phyloP scores from a whole-genome alignment of 176 grass and related monocot genomes.

The Leersia perrieri region DNA sequence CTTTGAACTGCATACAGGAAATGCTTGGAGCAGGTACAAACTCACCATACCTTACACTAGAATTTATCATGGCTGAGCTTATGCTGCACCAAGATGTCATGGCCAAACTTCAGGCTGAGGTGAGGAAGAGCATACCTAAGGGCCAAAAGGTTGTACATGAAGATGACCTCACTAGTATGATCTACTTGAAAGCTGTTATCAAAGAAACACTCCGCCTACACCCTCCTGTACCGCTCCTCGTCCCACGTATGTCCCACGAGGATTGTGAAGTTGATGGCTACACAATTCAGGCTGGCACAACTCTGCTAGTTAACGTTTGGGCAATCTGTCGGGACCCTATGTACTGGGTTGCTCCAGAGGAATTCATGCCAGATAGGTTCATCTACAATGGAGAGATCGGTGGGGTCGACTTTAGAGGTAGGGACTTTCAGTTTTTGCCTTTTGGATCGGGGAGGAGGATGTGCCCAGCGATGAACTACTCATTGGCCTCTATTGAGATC shows the following conservation, averaged over 20 bases:
- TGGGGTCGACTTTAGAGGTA: conserved; percentile 21
- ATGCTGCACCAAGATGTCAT: conserved; percentile 14
- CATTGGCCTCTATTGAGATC: too few species aligned
- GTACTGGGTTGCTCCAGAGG: conserved; percentile 7
- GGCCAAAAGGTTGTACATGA: conserved; percentile 11
- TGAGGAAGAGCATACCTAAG: not conserved
- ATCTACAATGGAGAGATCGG: not conserved
- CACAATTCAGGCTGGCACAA: not conserved
- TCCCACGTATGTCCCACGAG: conserved; percentile 20
- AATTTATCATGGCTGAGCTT: conserved; percentile 48
- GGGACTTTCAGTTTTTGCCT: too few species aligned
- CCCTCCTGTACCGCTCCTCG: conserved; percentile 35
- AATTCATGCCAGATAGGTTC: conserved; percentile 49
- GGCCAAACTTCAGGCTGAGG: conserved; percentile 33
- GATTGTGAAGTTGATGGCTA: not conserved
- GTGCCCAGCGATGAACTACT: conserved; percentile 43
- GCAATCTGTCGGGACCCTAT: conserved; percentile 28
- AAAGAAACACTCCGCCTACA: too few species aligned
- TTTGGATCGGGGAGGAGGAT: conserved; percentile 41
- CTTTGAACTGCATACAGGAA: conserved; percentile 16
- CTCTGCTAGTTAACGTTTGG: conserved; percentile 14
- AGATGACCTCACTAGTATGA: conserved; percentile 4
- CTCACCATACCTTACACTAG: conserved; percentile 33
- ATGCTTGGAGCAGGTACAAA: conserved; percentile 46
- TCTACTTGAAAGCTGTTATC: conserved; percentile 18